These are phyloP conservation scores for Pachysandra terminalis DNA, from an alignment of 164 flowering plant species.

Conservation along the genomic window DNA sequence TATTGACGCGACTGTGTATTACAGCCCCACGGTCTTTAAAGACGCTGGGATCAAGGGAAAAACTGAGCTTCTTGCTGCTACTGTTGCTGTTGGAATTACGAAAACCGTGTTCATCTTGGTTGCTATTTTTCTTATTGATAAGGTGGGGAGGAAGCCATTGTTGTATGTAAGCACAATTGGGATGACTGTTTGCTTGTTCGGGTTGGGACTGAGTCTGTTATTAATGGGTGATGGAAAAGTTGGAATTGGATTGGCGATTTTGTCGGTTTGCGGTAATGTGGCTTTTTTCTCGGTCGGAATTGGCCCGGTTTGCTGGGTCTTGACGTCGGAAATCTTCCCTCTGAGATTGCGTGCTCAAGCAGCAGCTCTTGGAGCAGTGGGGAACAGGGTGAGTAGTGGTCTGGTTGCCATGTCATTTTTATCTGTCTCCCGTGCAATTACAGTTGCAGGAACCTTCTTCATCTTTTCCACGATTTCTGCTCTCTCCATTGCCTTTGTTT, in stretches of 20 bases:
- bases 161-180: constrained; percentile 88
- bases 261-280: constrained; percentile 80
- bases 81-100: constrained; percentile 83
- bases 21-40: constrained; percentile 74
- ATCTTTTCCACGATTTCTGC: constrained; percentile 59
- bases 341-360: constrained; percentile 85
- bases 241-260: constrained; percentile 46
- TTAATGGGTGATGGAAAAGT: constrained; percentile 34
- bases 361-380: constrained; percentile 83
- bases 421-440: constrained; percentile 59
- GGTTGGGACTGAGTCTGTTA: constrained; percentile 41
- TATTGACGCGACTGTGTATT: constrained; percentile 88
- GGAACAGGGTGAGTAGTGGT: constrained; percentile 83
- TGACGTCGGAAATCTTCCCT: constrained; percentile 89
- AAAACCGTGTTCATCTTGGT: constrained; percentile 76
- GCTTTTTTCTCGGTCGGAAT: constrained; percentile 92
- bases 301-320: constrained; percentile 92
- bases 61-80: constrained; percentile 70
- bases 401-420: constrained; percentile 90
- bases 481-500: constrained; percentile 68
- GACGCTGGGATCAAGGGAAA: constrained; percentile 58
- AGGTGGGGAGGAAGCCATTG: constrained; percentile 79
- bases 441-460: constrained; percentile 75
- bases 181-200: constrained; percentile 81
- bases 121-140: constrained; percentile 78